These are phyloP conservation scores for Amylocystis lapponica DNA, from an alignment of 768 basidiomycete species.

Conservation along the genomic window DNA sequence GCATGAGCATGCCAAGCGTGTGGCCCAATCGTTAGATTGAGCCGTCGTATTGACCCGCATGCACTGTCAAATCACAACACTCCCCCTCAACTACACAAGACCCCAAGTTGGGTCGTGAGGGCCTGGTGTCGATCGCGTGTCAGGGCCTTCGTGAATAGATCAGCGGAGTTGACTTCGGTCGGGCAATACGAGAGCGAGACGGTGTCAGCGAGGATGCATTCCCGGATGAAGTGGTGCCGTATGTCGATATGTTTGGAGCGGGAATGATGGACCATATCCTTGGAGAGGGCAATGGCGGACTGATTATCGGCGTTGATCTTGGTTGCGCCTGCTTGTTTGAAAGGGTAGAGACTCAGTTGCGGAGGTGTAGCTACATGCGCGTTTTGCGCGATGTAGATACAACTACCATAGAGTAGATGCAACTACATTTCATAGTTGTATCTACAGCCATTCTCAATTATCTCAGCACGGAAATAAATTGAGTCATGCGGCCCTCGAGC, in stretches of 20 bases:
- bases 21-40: too few relatives aligned
- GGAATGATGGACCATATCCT: constrained; percentile 4
- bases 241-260: constrained; percentile 28
- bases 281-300: constrained; percentile 8
- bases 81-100: not conserved
- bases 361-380: too few relatives aligned
- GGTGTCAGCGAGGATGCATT: constrained; percentile 19
- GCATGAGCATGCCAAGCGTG: too few relatives aligned
- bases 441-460: too few relatives aligned
- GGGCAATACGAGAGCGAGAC: constrained; percentile 26
- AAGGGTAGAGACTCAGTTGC: too few relatives aligned
- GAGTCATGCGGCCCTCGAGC: too few relatives aligned
- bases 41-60: too few relatives aligned
- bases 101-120: not conserved
- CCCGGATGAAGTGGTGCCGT: constrained; percentile 23
- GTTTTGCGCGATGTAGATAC: too few relatives aligned
- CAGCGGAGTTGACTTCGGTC: constrained; percentile 30
- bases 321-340: constrained; percentile 1
- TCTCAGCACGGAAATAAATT: too few relatives aligned
- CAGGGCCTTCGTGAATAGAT: constrained; percentile 35
- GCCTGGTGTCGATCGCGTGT: not conserved
- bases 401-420: too few relatives aligned
- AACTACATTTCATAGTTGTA: too few relatives aligned
- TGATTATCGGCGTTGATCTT: constrained; percentile 8
- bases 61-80: not conserved